Percentiles rank a stretch among this genome's conserved stretches.
phyloP scores from a whole-genome alignment of 768 basidiomycete genomes.

The Boletus vermiculosoides region DNA sequence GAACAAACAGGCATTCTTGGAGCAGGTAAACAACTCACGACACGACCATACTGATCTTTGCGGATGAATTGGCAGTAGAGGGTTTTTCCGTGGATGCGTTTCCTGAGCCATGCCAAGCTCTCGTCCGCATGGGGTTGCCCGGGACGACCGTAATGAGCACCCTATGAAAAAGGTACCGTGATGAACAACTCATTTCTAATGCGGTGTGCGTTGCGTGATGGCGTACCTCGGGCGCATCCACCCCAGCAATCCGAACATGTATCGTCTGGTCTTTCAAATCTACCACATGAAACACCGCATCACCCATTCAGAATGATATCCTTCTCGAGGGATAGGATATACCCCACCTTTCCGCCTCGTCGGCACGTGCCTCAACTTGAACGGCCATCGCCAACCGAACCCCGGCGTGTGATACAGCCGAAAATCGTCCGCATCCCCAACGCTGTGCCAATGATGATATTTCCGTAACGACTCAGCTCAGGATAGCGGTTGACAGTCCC shows the following conservation, averaged over 20 bases:
- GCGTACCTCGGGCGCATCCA: constrained; percentile 88
- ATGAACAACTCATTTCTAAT: background rate
- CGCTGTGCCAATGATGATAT: constrained; percentile 40
- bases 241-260: constrained; percentile 84
- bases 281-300: constrained; percentile 26
- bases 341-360: constrained; percentile 50
- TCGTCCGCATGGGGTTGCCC: constrained; percentile 76
- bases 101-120: constrained; percentile 68
- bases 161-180: constrained; percentile 37
- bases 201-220: background rate
- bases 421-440: constrained; percentile 88
- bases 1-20: background rate
- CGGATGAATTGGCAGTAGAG: constrained; percentile 72
- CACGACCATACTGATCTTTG: constrained; percentile 81
- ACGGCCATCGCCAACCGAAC: constrained; percentile 69
- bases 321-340: background rate
- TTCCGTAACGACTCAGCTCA: constrained; percentile 2
- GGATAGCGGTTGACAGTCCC: background rate
- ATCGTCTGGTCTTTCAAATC: constrained; percentile 80
- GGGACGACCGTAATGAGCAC: constrained; percentile 80
- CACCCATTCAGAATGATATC: background rate
- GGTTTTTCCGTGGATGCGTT: constrained; percentile 50
- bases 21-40: constrained; percentile 50
- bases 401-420: constrained; percentile 80
- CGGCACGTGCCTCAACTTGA: constrained; percentile 69